These are phyloP conservation scores for Phytopythium kandeliae DNA, from an alignment of 352 stramenopile genomes.

Conservation along the genomic window DNA sequence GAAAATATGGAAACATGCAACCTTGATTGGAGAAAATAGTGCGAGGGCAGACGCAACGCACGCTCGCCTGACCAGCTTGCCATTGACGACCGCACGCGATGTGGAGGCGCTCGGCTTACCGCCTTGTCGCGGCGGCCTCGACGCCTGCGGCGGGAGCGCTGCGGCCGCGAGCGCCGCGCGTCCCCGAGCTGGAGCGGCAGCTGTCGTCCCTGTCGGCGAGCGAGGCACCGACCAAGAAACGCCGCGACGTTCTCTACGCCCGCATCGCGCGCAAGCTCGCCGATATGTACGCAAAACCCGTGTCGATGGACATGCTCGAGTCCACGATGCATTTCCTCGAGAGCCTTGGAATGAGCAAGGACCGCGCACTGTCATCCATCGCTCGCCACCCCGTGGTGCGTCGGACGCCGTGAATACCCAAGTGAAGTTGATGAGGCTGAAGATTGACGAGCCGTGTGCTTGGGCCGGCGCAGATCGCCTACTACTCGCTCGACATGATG, in stretches of 20 bases:
- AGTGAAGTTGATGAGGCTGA: too few species aligned
- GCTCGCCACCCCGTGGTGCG: slow-evolving; percentile 28
- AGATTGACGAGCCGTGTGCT: not conserved
- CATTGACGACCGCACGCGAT: too few species aligned
- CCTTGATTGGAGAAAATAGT: too few species aligned
- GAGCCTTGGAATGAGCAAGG: slow-evolving; percentile 20
- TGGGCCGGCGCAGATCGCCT: slow-evolving; percentile 15
- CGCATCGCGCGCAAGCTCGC: slow-evolving; percentile 33
- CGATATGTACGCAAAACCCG: slow-evolving; percentile 1
- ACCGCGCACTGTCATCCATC: slow-evolving; percentile 22
- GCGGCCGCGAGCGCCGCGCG: not conserved
- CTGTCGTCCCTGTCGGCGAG: slow-evolving; percentile 5
- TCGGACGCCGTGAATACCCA: not conserved
- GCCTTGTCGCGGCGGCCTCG: not conserved
- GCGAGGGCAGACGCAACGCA: too few species aligned
- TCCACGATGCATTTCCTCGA: slow-evolving; percentile 25
- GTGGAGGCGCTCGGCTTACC: not conserved
- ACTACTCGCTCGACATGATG: slow-evolving; percentile 25
- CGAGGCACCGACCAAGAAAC: slow-evolving; percentile 8
- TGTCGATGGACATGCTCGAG: slow-evolving; percentile 21
- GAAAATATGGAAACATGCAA: too few species aligned
- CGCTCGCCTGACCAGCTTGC: too few species aligned
- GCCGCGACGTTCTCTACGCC: slow-evolving; percentile 21
- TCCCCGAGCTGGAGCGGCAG: not conserved
- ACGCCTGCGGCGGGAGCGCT: not conserved